Percentiles rank a stretch among this genome's conserved stretches.
Conservation (phyloP, 2,329 filamentous ascomycete species). For the Hypoxylon sp. region DNA sequence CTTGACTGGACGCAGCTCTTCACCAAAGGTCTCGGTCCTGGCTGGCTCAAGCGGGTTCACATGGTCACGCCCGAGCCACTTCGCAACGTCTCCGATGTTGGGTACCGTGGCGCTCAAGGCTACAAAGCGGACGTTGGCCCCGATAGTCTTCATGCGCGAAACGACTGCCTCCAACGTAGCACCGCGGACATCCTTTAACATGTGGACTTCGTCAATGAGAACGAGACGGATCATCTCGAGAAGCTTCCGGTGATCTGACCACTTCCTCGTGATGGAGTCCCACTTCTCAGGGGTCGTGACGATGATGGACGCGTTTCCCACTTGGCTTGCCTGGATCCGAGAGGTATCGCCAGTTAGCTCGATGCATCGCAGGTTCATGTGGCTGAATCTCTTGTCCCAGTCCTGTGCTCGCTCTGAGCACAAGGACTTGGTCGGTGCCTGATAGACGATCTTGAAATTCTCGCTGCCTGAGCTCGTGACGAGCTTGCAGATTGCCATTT, state of each 20-base stretch:
- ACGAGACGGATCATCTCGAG: slow-evolving; percentile 80
- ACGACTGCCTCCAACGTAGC: slow-evolving; percentile 85
- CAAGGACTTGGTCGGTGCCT: slow-evolving; percentile 83
- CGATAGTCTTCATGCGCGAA: slow-evolving; percentile 85
- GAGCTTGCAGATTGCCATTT: slow-evolving; percentile 81
- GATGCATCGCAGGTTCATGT: slow-evolving; percentile 72
- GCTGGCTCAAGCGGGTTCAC: slow-evolving; percentile 69
- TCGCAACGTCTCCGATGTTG: slow-evolving; percentile 80
- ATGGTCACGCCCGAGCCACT: slow-evolving; percentile 76
- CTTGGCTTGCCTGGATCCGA: slow-evolving; percentile 67
- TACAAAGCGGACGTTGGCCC: slow-evolving; percentile 77
- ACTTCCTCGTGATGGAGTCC: slow-evolving; percentile 88
- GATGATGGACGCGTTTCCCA: slow-evolving; percentile 80
- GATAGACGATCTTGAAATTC: slow-evolving; percentile 83
- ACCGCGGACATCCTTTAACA: slow-evolving; percentile 80
- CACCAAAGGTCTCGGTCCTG: slow-evolving; percentile 73
- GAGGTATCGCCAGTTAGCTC: slow-evolving; percentile 87
- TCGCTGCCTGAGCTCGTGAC: slow-evolving; percentile 62
- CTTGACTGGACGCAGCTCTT: slow-evolving; percentile 81
- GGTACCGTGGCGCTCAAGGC: slow-evolving; percentile 85
- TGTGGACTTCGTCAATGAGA: slow-evolving; percentile 88
- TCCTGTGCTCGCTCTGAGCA: slow-evolving; percentile 80
- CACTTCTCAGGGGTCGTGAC: slow-evolving; percentile 91
- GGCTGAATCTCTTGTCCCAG: slow-evolving; percentile 77
- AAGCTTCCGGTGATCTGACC: slow-evolving; percentile 79